Conservation (phyloP, 2,329 filamentous ascomycete species). For the Colletotrichum higginsianum region DNA sequence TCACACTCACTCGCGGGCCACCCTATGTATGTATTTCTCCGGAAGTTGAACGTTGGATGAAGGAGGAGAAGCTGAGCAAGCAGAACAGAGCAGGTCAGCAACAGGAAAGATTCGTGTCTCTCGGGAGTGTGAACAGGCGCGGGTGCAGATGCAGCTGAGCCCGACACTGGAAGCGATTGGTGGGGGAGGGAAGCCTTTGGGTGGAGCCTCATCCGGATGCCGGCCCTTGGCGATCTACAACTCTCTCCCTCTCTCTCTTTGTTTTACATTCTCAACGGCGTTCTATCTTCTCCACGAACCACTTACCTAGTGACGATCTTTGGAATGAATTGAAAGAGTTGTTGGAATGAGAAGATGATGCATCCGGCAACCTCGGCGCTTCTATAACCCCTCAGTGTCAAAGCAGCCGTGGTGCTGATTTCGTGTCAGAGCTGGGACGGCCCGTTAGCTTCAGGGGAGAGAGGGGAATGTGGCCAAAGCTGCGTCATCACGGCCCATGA, state of each 20-base stretch:
- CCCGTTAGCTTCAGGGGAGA: conserved; percentile 13
- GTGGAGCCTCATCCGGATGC: conserved; percentile 37
- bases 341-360: not conserved
- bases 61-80: not conserved
- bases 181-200: conserved; percentile 9
- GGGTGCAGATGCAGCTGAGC: conserved; percentile 28
- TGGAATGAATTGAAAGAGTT: not conserved
- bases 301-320: not conserved
- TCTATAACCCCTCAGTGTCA: conserved; percentile 2
- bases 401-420: not conserved
- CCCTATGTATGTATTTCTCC: not conserved
- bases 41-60: not conserved
- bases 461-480: not conserved
- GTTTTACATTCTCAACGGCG: not conserved
- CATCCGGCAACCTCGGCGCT: not conserved
- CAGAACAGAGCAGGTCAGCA: not conserved
- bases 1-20: not conserved
- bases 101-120: conserved; percentile 5
- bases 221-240: conserved; percentile 28
- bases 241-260: not conserved
- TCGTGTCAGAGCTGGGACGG: conserved; percentile 7
- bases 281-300: not conserved
- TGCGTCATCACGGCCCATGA: conserved; percentile 9
- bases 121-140: not conserved
- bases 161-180: conserved; percentile 27